These are phyloP conservation scores for Alternaria sp. DNA, from an alignment of 2,329 filamentous ascomycete genomes.

Conservation along the genomic window DNA sequence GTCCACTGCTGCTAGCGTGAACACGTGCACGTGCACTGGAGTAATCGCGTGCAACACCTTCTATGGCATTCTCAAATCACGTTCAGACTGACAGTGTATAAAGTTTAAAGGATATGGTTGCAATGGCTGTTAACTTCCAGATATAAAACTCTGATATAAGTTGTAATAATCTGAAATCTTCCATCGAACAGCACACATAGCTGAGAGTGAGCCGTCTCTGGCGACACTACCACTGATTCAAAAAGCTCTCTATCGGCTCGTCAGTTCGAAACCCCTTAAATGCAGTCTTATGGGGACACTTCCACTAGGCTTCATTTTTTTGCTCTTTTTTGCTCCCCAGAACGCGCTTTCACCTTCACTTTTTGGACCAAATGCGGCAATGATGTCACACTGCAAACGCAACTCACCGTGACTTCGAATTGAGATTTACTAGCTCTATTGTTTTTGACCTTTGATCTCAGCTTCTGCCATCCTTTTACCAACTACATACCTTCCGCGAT, in stretches of 20 bases:
- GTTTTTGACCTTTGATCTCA: not conserved
- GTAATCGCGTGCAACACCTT: not conserved
- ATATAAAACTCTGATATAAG: too few relatives aligned
- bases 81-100: too few relatives aligned
- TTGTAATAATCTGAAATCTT: too few relatives aligned
- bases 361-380: not conserved
- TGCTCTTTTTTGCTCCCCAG: not conserved
- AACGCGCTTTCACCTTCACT: not conserved
- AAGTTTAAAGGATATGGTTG: fast-evolving
- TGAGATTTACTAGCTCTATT: not conserved
- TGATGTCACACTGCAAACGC: not conserved
- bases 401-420: not conserved
- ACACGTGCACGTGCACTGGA: conserved; percentile 12
- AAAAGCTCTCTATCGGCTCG: not conserved
- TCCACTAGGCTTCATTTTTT: not conserved
- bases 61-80: not conserved
- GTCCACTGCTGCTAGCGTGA: not conserved
- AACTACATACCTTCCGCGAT: not conserved
- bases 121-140: too few relatives aligned
- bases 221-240: not conserved
- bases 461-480: not conserved
- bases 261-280: not conserved
- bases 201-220: not conserved
- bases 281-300: not conserved
- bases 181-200: not conserved